A percentile compares a stretch with the other conserved stretches of the same genome.
Evolutionary conservation across 257 asterid genomes (phyloP).

Genomic region (Gentiana straminea): DNA sequence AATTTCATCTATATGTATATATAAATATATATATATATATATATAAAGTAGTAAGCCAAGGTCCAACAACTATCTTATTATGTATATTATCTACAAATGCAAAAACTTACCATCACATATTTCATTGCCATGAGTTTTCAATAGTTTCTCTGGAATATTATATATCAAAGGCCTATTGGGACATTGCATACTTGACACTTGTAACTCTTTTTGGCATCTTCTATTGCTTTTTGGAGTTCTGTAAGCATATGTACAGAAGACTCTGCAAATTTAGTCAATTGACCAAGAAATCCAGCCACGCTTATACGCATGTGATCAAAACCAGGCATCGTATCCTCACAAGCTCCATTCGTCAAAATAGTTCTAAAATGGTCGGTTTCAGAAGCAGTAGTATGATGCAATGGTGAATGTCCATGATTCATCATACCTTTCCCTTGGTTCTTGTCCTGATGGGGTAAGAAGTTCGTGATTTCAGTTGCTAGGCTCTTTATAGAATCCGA

Average conservation of each 20-base stretch:
- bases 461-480: slow-evolving; percentile 55
- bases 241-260: slow-evolving; percentile 47
- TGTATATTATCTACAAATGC: too few relatives aligned
- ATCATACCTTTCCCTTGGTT: slow-evolving; percentile 35
- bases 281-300: slow-evolving; percentile 59
- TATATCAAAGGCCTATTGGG: slow-evolving; percentile 1
- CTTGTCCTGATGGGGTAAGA: slow-evolving; percentile 78
- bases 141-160: too few relatives aligned
- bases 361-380: slow-evolving; percentile 9
- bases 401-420: slow-evolving; percentile 9
- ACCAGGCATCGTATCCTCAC: slow-evolving; percentile 35
- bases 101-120: too few relatives aligned
- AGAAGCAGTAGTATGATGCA: slow-evolving; percentile 9
- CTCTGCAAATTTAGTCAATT: slow-evolving; percentile 54
- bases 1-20: too few relatives aligned
- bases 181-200: slow-evolving; percentile 29
- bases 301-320: slow-evolving; percentile 55
- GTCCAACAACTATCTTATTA: too few relatives aligned
- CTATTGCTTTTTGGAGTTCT: slow-evolving; percentile 43
- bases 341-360: slow-evolving; percentile 26
- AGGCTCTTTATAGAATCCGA: slow-evolving; percentile 56
- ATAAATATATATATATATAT: too few relatives aligned
- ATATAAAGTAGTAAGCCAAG: too few relatives aligned
- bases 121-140: too few relatives aligned
- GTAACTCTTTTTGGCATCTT: slow-evolving; percentile 49